phyloP scores from a whole-genome alignment of 148 eudicot genomes.

The Amaranthus cruentus region DNA sequence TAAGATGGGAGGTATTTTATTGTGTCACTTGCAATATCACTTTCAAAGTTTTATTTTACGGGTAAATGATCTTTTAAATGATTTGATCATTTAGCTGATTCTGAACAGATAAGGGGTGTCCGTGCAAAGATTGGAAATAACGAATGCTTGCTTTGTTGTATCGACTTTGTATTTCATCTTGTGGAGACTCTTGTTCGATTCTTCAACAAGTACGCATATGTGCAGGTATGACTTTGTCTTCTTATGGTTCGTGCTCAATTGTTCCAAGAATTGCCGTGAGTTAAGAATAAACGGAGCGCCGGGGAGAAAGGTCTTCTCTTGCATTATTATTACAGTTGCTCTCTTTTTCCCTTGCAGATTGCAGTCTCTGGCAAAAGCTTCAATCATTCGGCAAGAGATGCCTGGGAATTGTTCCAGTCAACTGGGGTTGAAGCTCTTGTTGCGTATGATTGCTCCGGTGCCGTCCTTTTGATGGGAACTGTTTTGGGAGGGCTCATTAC shows the following conservation, averaged over 20 bases:
- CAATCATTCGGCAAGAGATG: slow-evolving; percentile 93
- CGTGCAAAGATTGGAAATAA: slow-evolving; percentile 89
- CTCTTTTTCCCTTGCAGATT: slow-evolving; percentile 38
- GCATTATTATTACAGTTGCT: neutral
- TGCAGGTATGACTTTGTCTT: slow-evolving; percentile 50
- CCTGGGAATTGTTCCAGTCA: slow-evolving; percentile 96
- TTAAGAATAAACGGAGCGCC: too few relatives aligned
- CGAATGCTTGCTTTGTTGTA: slow-evolving; percentile 91
- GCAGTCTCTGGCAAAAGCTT: slow-evolving; percentile 94
- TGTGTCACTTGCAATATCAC: slow-evolving; percentile 3
- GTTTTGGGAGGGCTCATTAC: slow-evolving; percentile 81
- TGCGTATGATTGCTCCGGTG: slow-evolving; percentile 97
- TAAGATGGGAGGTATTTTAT: slow-evolving; percentile 78
- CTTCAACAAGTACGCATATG: slow-evolving; percentile 95
- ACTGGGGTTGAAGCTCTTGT: slow-evolving; percentile 94
- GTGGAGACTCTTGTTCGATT: slow-evolving; percentile 94
- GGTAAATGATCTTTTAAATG: neutral
- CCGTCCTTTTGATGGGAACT: slow-evolving; percentile 84
- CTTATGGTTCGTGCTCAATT: neutral
- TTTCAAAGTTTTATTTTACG: neutral
- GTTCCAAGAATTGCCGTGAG: neutral
- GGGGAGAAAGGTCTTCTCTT: neutral
- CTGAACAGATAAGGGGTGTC: slow-evolving; percentile 75
- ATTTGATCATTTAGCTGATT: slow-evolving; percentile 18
- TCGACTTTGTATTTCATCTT: slow-evolving; percentile 87